A percentile compares a stretch with the other conserved stretches of the same genome.
Evolutionary conservation across 73 alveolate genomes (phyloP).

Genomic region (Blepharisma japonicum): DNA sequence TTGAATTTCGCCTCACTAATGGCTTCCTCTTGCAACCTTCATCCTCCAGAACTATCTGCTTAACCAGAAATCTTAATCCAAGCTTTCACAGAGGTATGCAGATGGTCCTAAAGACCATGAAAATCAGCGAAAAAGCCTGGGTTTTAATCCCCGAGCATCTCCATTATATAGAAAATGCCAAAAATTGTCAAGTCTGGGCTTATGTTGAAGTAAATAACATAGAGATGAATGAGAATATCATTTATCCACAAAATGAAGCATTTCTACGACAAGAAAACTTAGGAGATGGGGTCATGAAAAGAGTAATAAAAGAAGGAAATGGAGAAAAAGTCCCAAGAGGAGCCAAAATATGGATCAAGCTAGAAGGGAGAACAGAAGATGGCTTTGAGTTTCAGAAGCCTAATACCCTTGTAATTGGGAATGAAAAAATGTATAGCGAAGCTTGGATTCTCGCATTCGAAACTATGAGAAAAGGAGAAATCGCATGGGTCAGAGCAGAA

Average conservation of each 20-base stretch:
- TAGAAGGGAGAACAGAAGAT: slow-evolving; percentile 21
- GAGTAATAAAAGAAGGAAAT: slow-evolving; percentile 7
- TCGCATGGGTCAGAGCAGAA: not conserved
- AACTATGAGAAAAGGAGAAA: slow-evolving; percentile 3
- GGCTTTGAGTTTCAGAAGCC: slow-evolving; percentile 25
- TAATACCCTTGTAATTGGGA: not conserved
- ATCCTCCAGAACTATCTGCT: not conserved
- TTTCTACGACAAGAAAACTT: not conserved
- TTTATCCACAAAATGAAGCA: not conserved
- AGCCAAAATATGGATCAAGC: not conserved
- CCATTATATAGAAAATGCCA: not conserved
- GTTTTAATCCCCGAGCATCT: not conserved
- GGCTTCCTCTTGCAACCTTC: slow-evolving; percentile 4
- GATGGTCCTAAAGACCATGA: not conserved
- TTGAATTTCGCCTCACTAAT: slow-evolving; percentile 6
- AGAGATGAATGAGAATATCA: not conserved
- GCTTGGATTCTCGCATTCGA: not conserved
- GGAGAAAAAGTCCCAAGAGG: not conserved
- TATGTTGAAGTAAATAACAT: not conserved
- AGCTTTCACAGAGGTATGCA: slow-evolving; percentile 22
- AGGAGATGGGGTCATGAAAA: not conserved
- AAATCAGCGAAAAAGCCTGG: not conserved
- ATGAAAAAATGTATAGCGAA: slow-evolving; percentile 12
- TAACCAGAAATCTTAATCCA: slow-evolving; percentile 17
- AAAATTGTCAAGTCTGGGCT: slow-evolving; percentile 3